phyloP scores from a whole-genome alignment of 1,284 basidiomycete genomes.

The Ceratobasidium papillatum region DNA sequence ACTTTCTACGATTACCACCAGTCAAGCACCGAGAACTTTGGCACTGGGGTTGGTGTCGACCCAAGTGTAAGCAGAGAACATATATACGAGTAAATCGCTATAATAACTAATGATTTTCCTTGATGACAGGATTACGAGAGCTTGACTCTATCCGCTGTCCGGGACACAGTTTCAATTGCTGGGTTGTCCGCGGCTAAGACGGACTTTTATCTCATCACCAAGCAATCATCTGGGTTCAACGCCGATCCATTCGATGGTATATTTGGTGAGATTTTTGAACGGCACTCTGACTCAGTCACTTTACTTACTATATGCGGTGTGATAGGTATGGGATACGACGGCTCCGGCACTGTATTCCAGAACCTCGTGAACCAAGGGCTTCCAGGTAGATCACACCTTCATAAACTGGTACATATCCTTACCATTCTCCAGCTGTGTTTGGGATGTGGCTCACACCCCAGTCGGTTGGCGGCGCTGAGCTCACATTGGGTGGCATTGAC shows the following conservation, averaged over 20 bases:
- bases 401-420: background rate
- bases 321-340: slow-evolving; percentile 33
- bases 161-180: slow-evolving; percentile 60
- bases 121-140: slow-evolving; percentile 53
- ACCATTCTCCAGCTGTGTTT: slow-evolving; percentile 57
- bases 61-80: slow-evolving; percentile 56
- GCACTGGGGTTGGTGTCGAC: slow-evolving; percentile 65
- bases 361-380: slow-evolving; percentile 60
- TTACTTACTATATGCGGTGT: background rate
- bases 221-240: slow-evolving; percentile 61
- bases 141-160: slow-evolving; percentile 56
- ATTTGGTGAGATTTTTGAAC: slow-evolving; percentile 5
- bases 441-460: slow-evolving; percentile 62
- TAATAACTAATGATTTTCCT: too few relatives aligned
- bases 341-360: slow-evolving; percentile 54
- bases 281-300: background rate
- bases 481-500: slow-evolving; percentile 64
- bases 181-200: slow-evolving; percentile 54
- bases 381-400: slow-evolving; percentile 53
- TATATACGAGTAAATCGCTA: background rate
- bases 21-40: slow-evolving; percentile 58
- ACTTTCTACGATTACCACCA: slow-evolving; percentile 60
- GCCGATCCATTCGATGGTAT: slow-evolving; percentile 59
- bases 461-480: slow-evolving; percentile 60
- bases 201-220: slow-evolving; percentile 60